A percentile compares a stretch with the other conserved stretches of the same genome.
phyloP scores from a whole-genome alignment of 2,329 filamentous ascomycete species.

The Rosellinia necatrix region DNA sequence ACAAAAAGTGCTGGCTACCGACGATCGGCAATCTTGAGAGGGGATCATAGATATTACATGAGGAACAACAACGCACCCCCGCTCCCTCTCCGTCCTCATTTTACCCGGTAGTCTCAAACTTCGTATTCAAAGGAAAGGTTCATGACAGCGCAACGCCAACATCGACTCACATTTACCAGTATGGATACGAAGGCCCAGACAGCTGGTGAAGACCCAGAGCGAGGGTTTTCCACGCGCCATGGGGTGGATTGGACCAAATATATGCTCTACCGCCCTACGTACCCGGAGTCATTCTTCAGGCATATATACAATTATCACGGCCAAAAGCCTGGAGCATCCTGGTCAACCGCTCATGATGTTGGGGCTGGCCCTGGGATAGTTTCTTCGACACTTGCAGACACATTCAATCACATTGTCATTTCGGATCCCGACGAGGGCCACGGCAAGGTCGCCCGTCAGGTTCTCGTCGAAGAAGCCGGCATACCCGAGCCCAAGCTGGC shows the following conservation, averaged over 20 bases:
- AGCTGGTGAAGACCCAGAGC: no score
- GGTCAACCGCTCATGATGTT: constrained; percentile 28
- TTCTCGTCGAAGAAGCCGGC: constrained; percentile 26
- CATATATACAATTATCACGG: constrained; percentile 31
- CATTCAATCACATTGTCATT: constrained; percentile 31
- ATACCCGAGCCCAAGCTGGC: constrained; percentile 29
- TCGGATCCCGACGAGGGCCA: constrained; percentile 38
- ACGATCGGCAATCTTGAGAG: no score
- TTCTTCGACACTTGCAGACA: constrained; percentile 24
- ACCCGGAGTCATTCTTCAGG: constrained; percentile 30
- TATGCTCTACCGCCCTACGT: constrained; percentile 25
- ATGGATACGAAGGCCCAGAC: no score
- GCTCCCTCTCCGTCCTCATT: no score
- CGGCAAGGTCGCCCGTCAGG: constrained; percentile 25
- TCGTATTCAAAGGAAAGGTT: no score
- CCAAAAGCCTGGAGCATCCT: constrained; percentile 9
- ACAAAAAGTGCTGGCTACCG: no score
- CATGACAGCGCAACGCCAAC: no score
- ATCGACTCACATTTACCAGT: no score
- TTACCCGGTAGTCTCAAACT: no score
- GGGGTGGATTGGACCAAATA: constrained; percentile 30
- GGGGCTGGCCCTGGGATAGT: constrained; percentile 31
- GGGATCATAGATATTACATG: no score
- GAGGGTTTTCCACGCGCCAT: constrained; percentile 17
- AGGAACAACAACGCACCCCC: no score